Evolutionary conservation across 2,329 filamentous ascomycete genomes (phyloP).

Genomic region (Beauveria sp.): DNA sequence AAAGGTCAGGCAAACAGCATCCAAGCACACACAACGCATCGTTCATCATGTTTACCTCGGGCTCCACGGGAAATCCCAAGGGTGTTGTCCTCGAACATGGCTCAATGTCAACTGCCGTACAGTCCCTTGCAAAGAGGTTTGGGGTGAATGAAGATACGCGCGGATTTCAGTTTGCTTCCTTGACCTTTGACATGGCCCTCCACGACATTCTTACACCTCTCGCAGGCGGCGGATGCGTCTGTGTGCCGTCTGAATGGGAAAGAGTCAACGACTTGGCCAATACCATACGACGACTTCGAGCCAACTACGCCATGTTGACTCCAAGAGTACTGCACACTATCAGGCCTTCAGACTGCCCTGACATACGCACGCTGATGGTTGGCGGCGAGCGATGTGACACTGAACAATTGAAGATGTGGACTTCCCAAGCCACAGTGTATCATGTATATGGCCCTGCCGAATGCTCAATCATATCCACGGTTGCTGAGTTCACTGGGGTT

Average conservation of each 20-base stretch:
- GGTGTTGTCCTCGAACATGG: conserved; percentile 16
- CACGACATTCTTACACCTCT: neutral
- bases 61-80: conserved; percentile 43
- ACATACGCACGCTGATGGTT: neutral
- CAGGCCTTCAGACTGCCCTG: neutral
- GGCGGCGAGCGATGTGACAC: neutral
- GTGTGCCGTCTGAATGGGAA: conserved; percentile 15
- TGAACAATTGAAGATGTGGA: neutral
- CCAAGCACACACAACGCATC: neutral
- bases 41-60: conserved; percentile 43
- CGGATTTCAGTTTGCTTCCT: conserved; percentile 13
- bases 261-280: conserved; percentile 9
- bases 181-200: conserved; percentile 15
- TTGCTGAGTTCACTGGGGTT: conserved; percentile 17
- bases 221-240: conserved; percentile 11
- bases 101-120: conserved; percentile 16
- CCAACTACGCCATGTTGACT: neutral
- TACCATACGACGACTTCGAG: conserved; percentile 6
- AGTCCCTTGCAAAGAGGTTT: conserved; percentile 4
- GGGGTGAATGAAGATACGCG: neutral
- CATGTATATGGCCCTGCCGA: conserved; percentile 27
- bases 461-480: neutral
- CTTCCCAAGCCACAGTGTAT: neutral
- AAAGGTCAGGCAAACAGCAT: neutral
- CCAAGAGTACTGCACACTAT: conserved; percentile 12